A percentile compares a stretch with the other conserved stretches of the same genome.
These are phyloP conservation scores for Neurospora sp. DNA, from an alignment of 495 filamentous ascomycete genomes.

Conservation along the genomic window DNA sequence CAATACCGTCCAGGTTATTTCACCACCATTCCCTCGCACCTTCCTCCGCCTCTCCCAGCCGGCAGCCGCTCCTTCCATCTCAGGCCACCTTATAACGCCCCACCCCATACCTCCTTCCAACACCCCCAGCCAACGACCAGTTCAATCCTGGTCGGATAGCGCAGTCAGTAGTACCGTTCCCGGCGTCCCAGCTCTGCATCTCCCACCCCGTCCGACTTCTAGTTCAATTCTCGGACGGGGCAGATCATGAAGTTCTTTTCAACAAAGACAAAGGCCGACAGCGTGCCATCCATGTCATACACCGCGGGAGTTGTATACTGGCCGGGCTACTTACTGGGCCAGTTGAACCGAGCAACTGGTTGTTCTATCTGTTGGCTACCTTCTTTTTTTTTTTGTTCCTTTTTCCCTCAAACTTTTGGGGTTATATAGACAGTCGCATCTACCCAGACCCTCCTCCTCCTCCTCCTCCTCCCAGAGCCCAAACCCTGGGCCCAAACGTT, in stretches of 20 bases:
- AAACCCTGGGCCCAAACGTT: constrained; percentile 49
- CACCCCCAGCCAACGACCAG: background rate
- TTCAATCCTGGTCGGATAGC: background rate
- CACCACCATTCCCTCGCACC: background rate
- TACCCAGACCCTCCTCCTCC: background rate
- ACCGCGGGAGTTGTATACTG: background rate
- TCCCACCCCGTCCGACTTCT: background rate
- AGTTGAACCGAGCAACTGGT: background rate
- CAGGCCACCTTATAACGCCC: background rate
- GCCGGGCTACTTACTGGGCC: background rate
- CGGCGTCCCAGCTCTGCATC: background rate
- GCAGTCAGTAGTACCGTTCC: background rate
- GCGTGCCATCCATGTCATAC: background rate
- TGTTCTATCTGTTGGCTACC: background rate
- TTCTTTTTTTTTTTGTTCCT: background rate
- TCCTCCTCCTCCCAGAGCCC: constrained; percentile 13
- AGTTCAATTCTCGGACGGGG: background rate
- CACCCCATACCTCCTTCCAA: background rate
- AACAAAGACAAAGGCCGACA: background rate
- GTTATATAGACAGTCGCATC: background rate
- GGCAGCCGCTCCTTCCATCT: background rate
- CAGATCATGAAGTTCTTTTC: background rate
- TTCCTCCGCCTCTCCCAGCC: background rate
- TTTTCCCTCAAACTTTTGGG: background rate
- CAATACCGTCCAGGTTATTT: background rate